Conservation (phyloP, 2,329 filamentous ascomycete genomes). For the Aphanocladium album region DNA sequence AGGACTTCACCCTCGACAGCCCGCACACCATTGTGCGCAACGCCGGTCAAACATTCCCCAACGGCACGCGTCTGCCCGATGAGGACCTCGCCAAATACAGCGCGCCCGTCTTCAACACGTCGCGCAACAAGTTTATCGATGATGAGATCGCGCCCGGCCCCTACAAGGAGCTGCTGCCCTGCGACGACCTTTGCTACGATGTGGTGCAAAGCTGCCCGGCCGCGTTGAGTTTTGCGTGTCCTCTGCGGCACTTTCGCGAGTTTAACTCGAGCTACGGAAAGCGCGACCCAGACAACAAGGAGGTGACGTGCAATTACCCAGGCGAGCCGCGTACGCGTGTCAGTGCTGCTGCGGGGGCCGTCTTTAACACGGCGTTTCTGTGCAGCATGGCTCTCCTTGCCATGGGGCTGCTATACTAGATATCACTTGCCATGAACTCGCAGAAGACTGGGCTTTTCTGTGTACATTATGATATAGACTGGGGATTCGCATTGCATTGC, state of each 20-base stretch:
- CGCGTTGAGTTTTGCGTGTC: slow-evolving; percentile 70
- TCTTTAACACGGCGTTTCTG: not conserved
- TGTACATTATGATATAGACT: not conserved
- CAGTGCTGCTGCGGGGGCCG: not conserved
- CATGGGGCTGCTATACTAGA: not conserved
- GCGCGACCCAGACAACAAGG: slow-evolving; percentile 19
- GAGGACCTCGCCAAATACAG: slow-evolving; percentile 16
- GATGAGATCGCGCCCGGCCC: slow-evolving; percentile 69
- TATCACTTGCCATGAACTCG: not conserved
- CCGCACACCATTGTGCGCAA: slow-evolving; percentile 55
- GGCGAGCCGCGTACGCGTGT: slow-evolving; percentile 29
- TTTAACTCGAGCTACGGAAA: slow-evolving; percentile 33
- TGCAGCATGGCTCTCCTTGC: not conserved
- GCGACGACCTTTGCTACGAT: slow-evolving; percentile 79
- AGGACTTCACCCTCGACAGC: slow-evolving; percentile 63
- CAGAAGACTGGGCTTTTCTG: not conserved
- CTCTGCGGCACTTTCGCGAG: slow-evolving; percentile 34
- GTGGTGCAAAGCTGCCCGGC: slow-evolving; percentile 83
- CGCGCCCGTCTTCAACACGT: slow-evolving; percentile 34
- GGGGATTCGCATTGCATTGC: slow-evolving; percentile 1
- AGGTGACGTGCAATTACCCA: slow-evolving; percentile 34
- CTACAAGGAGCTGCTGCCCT: slow-evolving; percentile 90
- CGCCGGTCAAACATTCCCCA: slow-evolving; percentile 63
- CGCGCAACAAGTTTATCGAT: slow-evolving; percentile 72
- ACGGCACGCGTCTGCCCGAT: slow-evolving; percentile 53